These are phyloP conservation scores for Linnemannia zychae DNA, from an alignment of 192 early-diverging fungal species.

Conservation along the genomic window DNA sequence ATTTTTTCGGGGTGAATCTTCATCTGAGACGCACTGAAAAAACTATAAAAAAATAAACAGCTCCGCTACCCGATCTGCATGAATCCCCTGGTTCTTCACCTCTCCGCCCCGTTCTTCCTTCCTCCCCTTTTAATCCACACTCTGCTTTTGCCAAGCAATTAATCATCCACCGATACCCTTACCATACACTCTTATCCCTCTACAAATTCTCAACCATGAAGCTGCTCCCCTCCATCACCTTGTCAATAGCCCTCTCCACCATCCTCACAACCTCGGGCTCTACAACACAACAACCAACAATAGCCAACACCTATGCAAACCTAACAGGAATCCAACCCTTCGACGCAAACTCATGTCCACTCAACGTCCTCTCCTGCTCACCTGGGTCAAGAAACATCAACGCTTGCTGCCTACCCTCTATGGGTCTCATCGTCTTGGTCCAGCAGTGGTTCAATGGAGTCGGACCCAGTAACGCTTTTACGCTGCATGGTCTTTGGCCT, in stretches of 20 bases:
- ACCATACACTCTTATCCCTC: too few relatives aligned
- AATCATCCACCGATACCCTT: neutral
- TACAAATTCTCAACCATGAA: neutral
- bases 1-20: neutral
- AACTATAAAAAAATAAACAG: neutral
- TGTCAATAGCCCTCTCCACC: neutral
- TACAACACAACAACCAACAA: neutral
- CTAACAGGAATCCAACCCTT: neutral
- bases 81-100: neutral
- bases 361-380: constrained; percentile 55
- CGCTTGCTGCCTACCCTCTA: constrained; percentile 67
- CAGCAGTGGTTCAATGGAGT: constrained; percentile 73
- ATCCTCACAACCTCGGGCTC: neutral
- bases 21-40: neutral
- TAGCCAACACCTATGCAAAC: neutral
- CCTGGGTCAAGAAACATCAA: constrained; percentile 21
- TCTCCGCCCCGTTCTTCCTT: too few relatives aligned
- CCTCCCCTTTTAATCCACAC: too few relatives aligned
- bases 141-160: neutral
- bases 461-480: constrained; percentile 71
- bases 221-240: neutral
- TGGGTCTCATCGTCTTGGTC: constrained; percentile 65
- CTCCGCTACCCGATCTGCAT: neutral
- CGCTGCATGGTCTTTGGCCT: constrained; percentile 86
- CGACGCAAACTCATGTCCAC: constrained; percentile 19